phyloP scores from a whole-genome alignment of 306 rosid genomes.

The Morella rubra region DNA sequence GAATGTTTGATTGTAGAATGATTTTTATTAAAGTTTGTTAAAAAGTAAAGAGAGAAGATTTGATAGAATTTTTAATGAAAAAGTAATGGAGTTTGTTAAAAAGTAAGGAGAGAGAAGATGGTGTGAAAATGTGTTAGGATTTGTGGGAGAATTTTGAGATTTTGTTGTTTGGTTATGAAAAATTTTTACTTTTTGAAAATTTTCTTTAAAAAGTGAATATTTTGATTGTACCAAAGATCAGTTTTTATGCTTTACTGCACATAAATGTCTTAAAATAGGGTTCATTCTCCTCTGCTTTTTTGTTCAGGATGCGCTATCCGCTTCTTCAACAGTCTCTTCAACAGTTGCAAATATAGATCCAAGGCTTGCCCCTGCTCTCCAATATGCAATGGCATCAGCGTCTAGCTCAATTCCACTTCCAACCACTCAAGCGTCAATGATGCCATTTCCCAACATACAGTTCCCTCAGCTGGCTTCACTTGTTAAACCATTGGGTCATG shows the following conservation, averaged over 20 bases:
- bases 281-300: conserved; percentile 17
- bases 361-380: conserved; percentile 57
- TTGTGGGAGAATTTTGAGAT: too few relatives aligned
- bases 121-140: too few relatives aligned
- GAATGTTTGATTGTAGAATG: too few relatives aligned
- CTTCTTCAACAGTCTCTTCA: conserved; percentile 48
- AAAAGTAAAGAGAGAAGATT: too few relatives aligned
- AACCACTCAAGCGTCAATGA: conserved; percentile 50
- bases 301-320: conserved; percentile 63
- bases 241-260: not conserved
- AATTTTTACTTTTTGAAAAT: too few relatives aligned
- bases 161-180: too few relatives aligned
- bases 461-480: conserved; percentile 49
- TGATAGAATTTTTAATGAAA: too few relatives aligned
- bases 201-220: too few relatives aligned
- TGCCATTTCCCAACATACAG: conserved; percentile 55
- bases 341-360: conserved; percentile 58
- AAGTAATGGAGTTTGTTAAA: too few relatives aligned
- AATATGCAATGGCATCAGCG: conserved; percentile 47
- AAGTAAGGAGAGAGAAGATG: too few relatives aligned
- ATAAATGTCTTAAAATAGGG: conserved; percentile 15
- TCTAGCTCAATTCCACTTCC: conserved; percentile 63
- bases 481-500: conserved; percentile 60
- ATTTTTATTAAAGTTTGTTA: too few relatives aligned
- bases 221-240: not conserved